Evolutionary conservation across 768 basidiomycete genomes (phyloP), one percentile per base, ranked within the genome.

Genomic region (Trametes elegans): DNA sequence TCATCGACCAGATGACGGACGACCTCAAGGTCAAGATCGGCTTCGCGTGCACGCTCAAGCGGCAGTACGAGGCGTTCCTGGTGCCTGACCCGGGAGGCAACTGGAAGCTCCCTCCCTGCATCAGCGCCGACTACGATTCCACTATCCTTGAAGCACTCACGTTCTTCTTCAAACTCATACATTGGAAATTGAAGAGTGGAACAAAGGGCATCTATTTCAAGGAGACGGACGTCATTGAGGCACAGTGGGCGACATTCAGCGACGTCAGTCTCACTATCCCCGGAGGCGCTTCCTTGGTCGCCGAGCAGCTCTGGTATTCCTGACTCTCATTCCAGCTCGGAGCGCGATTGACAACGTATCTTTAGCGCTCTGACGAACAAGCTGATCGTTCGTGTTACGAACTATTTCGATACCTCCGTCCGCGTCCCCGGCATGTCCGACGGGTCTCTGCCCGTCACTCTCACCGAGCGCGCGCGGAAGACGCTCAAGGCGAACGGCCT

Each of bases 201-300:
- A 81, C 85, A 55, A 93, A 92, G 68, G 90, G 88, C 18, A 92
- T 95, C 43, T 90, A 96, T 71, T 95, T 98, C 77, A 93, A 95
- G 67, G 97, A 99, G 75, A 97, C 95, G 0, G 96, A 98, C 68
- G 85, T 98, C n/a, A 78, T 99, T 32, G 96, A 99, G 67, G 86
- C 88, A 6, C 94, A 98, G 64, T 96, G 94, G 90, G 87, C 90
- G 18, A 95, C 96, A 19, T 86, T 98, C 71, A 90, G 90, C 60
- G 90, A 91, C 68, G 93, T 96, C 47, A 93, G 93, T 54, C 77
- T 94, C 68, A 90, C 87, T 32, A 87, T 93, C 8, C 77, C 83
- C 18, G 91, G 91, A 5, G 97, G 95, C 21, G 93, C 96, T 18
- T 73, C 88, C 48, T 74, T 96, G 4, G 94, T 99, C 9, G 95